Base-by-base conservation (phyloP, 306 rosid genomes). In the Cucumis cinereus region DNA sequence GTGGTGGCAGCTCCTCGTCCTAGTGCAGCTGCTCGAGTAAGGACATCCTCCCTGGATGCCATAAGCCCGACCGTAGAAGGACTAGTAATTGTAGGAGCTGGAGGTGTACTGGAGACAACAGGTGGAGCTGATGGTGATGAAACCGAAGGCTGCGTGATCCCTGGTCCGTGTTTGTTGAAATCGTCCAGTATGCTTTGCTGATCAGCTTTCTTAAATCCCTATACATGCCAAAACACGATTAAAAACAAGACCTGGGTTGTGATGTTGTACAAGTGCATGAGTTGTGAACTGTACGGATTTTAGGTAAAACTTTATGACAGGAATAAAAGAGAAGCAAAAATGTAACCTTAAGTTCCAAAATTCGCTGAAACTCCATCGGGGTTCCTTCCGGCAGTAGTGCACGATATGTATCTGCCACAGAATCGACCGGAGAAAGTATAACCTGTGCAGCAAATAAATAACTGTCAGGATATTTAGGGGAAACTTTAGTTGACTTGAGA, bases 1-100 rank as follows among this genome's bases (percentile, higher is more conserved):
- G 96, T 90, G 7, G 99, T 90, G 80, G 99, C 99, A 4, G 99
- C 99, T 73, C 99, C 99, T 70, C 97, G 90, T 84, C 99, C 99
- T 33, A 94, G 95, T 19, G 97, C 99, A 74, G 99, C 97, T 36
- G 99, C 99, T 80, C 97, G 83, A 35, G 99, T 87, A 30, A 94
- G 86, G 73, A 94, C 99, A 79, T 94, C 96, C 76, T 94, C 98
- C 75, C 93, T 77, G 4, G 97, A 87, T 43, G 91, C 88, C 2
- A 82, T 56, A 30, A 92, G 88, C 69, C 92, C 97, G 22, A 78
- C 75, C 5, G 93, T 80, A 38, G 85, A 47, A 58, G 90, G 85
- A 83, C 61, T 88, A 50, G 88, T 77, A 24, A 87, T 80, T 35
- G 77, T 82, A 20, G 95, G 79, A 75, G 88, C 90, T 43, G 80